Evolutionary conservation across 1,139 yeast species (phyloP), one percentile per base, ranked within the genome.

Genomic region (Hyphopichia khmerensis): DNA sequence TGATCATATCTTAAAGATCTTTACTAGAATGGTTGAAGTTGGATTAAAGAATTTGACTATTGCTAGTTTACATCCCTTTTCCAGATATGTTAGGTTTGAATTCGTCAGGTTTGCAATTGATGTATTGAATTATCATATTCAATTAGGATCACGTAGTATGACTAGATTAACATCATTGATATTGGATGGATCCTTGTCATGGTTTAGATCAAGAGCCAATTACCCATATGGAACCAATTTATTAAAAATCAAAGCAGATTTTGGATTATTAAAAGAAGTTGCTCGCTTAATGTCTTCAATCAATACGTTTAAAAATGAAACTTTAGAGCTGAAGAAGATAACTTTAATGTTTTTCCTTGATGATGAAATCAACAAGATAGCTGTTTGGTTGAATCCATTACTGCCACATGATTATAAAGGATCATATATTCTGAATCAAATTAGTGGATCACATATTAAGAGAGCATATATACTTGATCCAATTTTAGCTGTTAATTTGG

Each of bases 201-300:
- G 98, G 96, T 93, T 90, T 62, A 73, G 74, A 32, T 77, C 71
- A 42, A 71, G 79, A 19, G 72, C 80, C 3, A 71, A 77, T 15
- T 86, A 85, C 70, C 96, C 99, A 9, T 90, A 76, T 65, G 98
- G 98, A 1, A 85, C 91, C 11, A 89, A 91, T 59, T 72, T 79
- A 37, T 65, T 88, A 50, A 82, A 83, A 57, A 80, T 84, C 38
- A 81, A 81, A 50, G 80, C 90, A 3, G 96, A 90, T 55, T 74
- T 77, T 51, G 71, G 76, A 6, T 64, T 84, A 40, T 68, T 91
- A 51, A 67, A 71, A 37, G 80, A 77, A 24, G 74, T 84, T 15
- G 80, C 82, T 6, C 55, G 60, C 35, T 52, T 67, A 40, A 57
- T 66, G 46, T 47, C 62, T 1, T 47, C 51, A 39, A 48, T 41